Base-by-base conservation (phyloP, 1,284 basidiomycete genomes). In the Ceratobasidium sp. region DNA sequence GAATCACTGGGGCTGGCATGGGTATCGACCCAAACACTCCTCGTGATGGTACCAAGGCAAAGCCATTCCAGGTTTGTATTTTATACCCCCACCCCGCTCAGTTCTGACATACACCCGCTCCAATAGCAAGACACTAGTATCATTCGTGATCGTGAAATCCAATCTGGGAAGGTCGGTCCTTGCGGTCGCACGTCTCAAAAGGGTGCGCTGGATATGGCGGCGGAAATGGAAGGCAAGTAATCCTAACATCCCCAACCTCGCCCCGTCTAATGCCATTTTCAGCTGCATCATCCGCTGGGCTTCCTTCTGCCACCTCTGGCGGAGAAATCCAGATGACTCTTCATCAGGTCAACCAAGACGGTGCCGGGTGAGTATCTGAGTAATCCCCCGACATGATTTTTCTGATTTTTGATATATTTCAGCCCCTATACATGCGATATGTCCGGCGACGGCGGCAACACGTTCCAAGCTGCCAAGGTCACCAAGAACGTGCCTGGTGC, bases 1-100 rank as follows among this genome's bases (percentile, higher is more conserved):
- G 75, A 9, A 58, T 74, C 19, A 71, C 52, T 21, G 71, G 69
- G 2, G 58, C 56, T 25, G 74, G 73, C 4, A 73, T 75, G 54
- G 75, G 75, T 30, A 71, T 75, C 27, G 69, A 71, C 53, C 69
- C 74, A 14, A 68, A 68, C 42, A 75, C 75, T 29, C 75, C 75
- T 23, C 74, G 75, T n/a, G 69, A 74, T 59, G 74, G 75, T 9
- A 68, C 70, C 5, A 41, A 52, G 6, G 64, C 71, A 6, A 71
- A 62, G 16, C 75, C 75, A 7, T 75, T 74, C 71, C 66, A 68
- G 66, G 66, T 68, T 41, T 16, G 52, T 57, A 14, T 2, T 21
- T 13, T 21, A 25, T n/a, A n/a, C n/a, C n/a, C 21, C 21, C 9
- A 25, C 4, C 6, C 13, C 16, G 2, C 25, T 44, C 21, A 14